Evolutionary conservation across 768 basidiomycete species (phyloP), one percentile per base, ranked within the genome.

Genomic region (Chalciporus sphaerocephalus): DNA sequence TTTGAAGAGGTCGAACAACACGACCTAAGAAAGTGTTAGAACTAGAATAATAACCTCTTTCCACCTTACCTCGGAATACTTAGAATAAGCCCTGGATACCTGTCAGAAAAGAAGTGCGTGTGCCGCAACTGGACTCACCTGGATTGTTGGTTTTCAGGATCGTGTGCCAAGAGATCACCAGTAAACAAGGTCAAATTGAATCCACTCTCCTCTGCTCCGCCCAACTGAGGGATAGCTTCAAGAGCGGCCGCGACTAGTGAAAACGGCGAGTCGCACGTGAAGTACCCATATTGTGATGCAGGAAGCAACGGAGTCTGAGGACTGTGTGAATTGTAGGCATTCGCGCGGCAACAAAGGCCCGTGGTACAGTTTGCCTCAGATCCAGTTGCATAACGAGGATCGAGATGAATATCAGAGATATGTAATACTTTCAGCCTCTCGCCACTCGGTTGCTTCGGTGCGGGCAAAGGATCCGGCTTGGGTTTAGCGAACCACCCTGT

Each of bases 391-490:
- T 78, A 87, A 18, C 85, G 75, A 30, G 86, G 81, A 61, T 89
- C 87, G 40, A 90, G 65, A 60, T 88, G 87, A 46, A 86, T 71
- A 56, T 89, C 87, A 1, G 85, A 86, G n/a, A 90, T 45, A 58
- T 89, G 87, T 46, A 90, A 63, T 0, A 88, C 80, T 59, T 85
- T 87, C 34, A 87, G 66, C 28, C 79, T 72, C 55, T 85, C 64
- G 11, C 85, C 85, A 35, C 79, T 85, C 13, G 75, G 74, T 58
- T 72, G 70, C 60, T 74, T 83, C 0, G 72, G 71, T 8, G 69
- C 49, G n/a, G 83, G 84, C 11, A 82, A 72, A 4, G 81, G 80
- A 22, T 74, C 73, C 1, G 87, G 87, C 59, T 89, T 90, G 3
- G 85, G 83, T 61, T 86, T 89, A 22, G 76, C 69, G 64, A 89